A percentile compares a stretch with the other conserved stretches of the same genome.
phyloP scores from a whole-genome alignment of 352 stramenopile genomes.

The Globisporangium cystogenes region DNA sequence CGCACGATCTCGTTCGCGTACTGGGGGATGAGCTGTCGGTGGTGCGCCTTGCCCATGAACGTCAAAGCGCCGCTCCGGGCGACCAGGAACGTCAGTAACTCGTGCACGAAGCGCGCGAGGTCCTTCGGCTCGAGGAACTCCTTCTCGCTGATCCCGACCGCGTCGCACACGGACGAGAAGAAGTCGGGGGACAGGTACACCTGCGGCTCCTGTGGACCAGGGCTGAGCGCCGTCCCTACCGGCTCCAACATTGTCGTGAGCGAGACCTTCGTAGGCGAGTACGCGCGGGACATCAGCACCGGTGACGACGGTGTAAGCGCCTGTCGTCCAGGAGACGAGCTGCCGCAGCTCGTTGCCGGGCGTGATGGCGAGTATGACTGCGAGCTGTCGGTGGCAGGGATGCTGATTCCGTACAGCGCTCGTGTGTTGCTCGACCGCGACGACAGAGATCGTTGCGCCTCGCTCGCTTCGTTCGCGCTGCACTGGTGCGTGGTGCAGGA shows the following conservation, averaged over 20 bases:
- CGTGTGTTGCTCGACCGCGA: not conserved
- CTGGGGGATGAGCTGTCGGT: conserved; percentile 40
- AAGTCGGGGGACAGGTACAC: conserved; percentile 36
- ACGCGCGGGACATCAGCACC: conserved; percentile 4
- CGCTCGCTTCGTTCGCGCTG: conserved; percentile 1
- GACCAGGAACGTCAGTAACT: conserved; percentile 50
- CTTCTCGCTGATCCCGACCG: conserved; percentile 28
- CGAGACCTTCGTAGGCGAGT: conserved; percentile 17
- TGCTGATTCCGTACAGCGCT: conserved; percentile 4
- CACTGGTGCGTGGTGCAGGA: conserved; percentile 3
- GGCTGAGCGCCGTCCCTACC: not conserved
- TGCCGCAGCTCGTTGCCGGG: not conserved
- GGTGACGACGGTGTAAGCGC: not conserved
- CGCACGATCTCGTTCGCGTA: conserved; percentile 44
- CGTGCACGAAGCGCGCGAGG: conserved; percentile 38
- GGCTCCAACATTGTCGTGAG: conserved; percentile 21
- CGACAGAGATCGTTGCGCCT: not conserved
- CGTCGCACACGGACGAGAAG: conserved; percentile 31
- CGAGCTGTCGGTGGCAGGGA: not conserved
- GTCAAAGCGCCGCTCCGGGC: conserved; percentile 37
- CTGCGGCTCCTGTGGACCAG: not conserved
- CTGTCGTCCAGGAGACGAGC: conserved; percentile 1
- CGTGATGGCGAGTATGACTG: not conserved
- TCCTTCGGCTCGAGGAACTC: conserved; percentile 42
- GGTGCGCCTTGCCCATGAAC: conserved; percentile 59